A percentile compares a stretch with the other conserved stretches of the same genome.
Conservation (phyloP, 768 basidiomycete genomes). For the Xerocomellus chrysenteron region DNA sequence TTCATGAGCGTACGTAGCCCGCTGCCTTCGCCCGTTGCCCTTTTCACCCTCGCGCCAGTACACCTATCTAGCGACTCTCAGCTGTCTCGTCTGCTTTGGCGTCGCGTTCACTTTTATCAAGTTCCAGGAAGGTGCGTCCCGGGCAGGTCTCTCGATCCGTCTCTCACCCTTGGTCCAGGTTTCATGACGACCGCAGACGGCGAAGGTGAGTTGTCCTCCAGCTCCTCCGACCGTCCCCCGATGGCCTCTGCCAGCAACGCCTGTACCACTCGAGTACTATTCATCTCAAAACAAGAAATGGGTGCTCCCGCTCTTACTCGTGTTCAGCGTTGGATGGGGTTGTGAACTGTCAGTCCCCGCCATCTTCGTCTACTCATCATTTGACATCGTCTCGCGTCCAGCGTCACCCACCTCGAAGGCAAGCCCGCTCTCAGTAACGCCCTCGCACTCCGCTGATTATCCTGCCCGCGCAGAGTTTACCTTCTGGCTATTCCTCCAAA, state of each 20-base stretch:
- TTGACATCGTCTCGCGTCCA: constrained; percentile 23
- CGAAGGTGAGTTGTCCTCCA: constrained; percentile 7
- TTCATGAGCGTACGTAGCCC: constrained; percentile 76
- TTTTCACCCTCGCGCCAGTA: constrained; percentile 46
- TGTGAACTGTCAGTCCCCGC: constrained; percentile 59
- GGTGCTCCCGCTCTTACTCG: constrained; percentile 68
- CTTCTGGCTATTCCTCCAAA: constrained; percentile 81
- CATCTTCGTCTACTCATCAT: background rate
- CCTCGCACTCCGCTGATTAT: constrained; percentile 4
- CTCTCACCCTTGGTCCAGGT: constrained; percentile 14
- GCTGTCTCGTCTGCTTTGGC: constrained; percentile 62
- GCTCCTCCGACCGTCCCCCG: background rate
- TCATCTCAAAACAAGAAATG: constrained; percentile 41
- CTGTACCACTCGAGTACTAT: constrained; percentile 59
- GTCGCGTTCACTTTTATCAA: constrained; percentile 64
- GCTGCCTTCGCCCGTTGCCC: background rate
- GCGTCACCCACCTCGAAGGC: constrained; percentile 84
- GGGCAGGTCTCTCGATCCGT: background rate
- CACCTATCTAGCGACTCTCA: constrained; percentile 73
- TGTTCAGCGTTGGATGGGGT: constrained; percentile 72
- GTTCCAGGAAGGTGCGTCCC: constrained; percentile 62
- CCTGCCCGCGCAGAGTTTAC: constrained; percentile 53
- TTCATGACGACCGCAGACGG: constrained; percentile 11
- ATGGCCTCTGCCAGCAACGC: constrained; percentile 43
- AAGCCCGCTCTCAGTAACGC: constrained; percentile 3